These are phyloP conservation scores for Oenanthe sinensis DNA, from an alignment of 129 eudicot species.

Conservation along the genomic window DNA sequence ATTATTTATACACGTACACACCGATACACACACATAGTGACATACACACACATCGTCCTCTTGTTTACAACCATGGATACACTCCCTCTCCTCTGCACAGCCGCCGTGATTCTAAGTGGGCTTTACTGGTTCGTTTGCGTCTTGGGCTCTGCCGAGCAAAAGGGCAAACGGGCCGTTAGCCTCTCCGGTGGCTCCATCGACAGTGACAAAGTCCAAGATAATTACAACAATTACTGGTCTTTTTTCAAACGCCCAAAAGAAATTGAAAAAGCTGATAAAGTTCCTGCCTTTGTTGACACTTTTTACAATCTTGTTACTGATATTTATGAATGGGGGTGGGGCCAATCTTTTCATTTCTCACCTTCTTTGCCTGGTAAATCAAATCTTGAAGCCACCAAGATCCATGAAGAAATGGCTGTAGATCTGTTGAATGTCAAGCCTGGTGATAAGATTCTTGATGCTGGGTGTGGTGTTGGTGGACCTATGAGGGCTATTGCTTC, in stretches of 20 bases:
- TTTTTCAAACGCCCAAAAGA: constrained; percentile 86
- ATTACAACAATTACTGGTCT: constrained; percentile 85
- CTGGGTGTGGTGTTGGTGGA: constrained; percentile 94
- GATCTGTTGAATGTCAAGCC: constrained; percentile 64
- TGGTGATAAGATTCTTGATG: constrained; percentile 60
- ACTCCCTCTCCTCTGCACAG: constrained; percentile 59
- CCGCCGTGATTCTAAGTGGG: constrained; percentile 63
- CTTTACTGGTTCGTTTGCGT: constrained; percentile 91
- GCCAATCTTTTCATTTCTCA: constrained; percentile 87
- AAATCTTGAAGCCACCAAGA: constrained; percentile 54
- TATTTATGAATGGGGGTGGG: constrained; percentile 99
- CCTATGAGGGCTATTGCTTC: constrained; percentile 97
- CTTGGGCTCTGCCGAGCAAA: constrained; percentile 84
- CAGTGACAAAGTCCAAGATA: constrained; percentile 62
- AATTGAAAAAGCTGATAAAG: constrained; percentile 68
- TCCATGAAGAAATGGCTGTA: constrained; percentile 87
- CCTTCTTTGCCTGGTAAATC: constrained; percentile 81
- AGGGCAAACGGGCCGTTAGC: constrained; percentile 74
- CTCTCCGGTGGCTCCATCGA: constrained; percentile 91
- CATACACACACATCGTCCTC: background rate
- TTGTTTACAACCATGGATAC: constrained; percentile 39
- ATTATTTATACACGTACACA: too few relatives aligned
- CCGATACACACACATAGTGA: background rate
- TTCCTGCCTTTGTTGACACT: constrained; percentile 84
- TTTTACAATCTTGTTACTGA: constrained; percentile 94